Evolutionary conservation across 352 stramenopile genomes (phyloP).

Genomic region (Globisporangium echinulatum): DNA sequence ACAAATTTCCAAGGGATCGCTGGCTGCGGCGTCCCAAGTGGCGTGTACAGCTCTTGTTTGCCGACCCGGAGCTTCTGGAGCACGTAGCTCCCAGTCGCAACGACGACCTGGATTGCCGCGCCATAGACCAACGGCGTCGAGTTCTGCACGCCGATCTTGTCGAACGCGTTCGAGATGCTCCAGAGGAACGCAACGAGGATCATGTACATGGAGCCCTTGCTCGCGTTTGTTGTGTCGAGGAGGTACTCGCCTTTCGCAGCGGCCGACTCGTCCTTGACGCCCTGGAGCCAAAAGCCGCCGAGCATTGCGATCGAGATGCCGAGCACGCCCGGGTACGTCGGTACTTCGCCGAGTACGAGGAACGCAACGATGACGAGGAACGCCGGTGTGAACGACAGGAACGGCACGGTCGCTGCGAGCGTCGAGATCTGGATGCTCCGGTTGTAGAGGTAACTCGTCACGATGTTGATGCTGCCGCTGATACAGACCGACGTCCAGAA

Average conservation of each 20-base stretch:
- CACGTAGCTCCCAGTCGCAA: constrained; percentile 51
- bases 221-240: constrained; percentile 44
- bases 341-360: constrained; percentile 68
- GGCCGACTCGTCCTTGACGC: constrained; percentile 29
- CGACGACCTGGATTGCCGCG: constrained; percentile 64
- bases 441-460: constrained; percentile 82
- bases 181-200: constrained; percentile 75
- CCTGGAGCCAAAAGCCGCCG: constrained; percentile 71
- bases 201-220: constrained; percentile 79
- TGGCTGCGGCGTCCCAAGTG: constrained; percentile 35
- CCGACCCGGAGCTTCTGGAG: constrained; percentile 55
- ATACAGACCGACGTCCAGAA: constrained; percentile 78
- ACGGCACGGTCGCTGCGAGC: constrained; percentile 67
- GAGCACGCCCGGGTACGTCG: constrained; percentile 46
- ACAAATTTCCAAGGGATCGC: constrained; percentile 73
- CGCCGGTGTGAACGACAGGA: constrained; percentile 72
- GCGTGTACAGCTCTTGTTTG: constrained; percentile 49
- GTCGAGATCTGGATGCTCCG: constrained; percentile 81
- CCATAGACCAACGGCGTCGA: constrained; percentile 68
- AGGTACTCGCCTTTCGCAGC: constrained; percentile 36
- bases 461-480: constrained; percentile 71
- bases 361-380: constrained; percentile 76
- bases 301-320: constrained; percentile 66
- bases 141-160: constrained; percentile 82
- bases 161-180: constrained; percentile 80